Percentiles rank a stretch among this genome's conserved stretches.
phyloP scores from a whole-genome alignment of 2,329 filamentous ascomycete genomes.

The Cercospora sp. region DNA sequence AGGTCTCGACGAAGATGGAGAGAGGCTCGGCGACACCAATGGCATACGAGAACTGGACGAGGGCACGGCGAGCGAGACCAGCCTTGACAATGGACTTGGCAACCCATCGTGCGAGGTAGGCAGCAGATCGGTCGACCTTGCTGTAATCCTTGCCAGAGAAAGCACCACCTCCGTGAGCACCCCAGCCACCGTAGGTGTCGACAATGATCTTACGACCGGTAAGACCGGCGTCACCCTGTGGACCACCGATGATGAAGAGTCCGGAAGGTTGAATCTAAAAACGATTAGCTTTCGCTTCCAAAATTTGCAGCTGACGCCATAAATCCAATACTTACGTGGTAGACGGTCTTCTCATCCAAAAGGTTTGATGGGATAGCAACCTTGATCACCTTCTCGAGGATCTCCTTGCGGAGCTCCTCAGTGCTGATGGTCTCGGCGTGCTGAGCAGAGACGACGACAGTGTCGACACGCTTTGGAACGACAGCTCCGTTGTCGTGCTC shows the following conservation, averaged over 20 bases:
- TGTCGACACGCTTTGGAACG: constrained; percentile 88
- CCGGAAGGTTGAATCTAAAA: constrained; percentile 88
- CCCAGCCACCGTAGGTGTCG: constrained; percentile 99
- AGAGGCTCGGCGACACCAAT: constrained; percentile 98
- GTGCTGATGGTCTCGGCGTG: constrained; percentile 86
- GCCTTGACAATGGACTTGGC: constrained; percentile 95
- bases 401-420: constrained; percentile 89
- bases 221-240: constrained; percentile 97
- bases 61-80: constrained; percentile 83
- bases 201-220: constrained; percentile 99
- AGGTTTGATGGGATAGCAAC: constrained; percentile 89
- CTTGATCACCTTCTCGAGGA: constrained; percentile 97
- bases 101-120: constrained; percentile 97
- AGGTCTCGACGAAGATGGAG: constrained; percentile 96
- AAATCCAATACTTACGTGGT: constrained; percentile 68
- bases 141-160: constrained; percentile 99
- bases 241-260: constrained; percentile 97
- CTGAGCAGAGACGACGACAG: constrained; percentile 94
- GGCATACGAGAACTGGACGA: constrained; percentile 98
- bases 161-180: constrained; percentile 98
- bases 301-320: neutral
- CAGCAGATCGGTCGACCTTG: constrained; percentile 98
- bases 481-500: constrained; percentile 94
- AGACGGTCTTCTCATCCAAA: constrained; percentile 88
- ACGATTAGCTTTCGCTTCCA: constrained; percentile 6